Conservation (phyloP, 441 rosid genomes). For the Eutrema salsugineum region DNA sequence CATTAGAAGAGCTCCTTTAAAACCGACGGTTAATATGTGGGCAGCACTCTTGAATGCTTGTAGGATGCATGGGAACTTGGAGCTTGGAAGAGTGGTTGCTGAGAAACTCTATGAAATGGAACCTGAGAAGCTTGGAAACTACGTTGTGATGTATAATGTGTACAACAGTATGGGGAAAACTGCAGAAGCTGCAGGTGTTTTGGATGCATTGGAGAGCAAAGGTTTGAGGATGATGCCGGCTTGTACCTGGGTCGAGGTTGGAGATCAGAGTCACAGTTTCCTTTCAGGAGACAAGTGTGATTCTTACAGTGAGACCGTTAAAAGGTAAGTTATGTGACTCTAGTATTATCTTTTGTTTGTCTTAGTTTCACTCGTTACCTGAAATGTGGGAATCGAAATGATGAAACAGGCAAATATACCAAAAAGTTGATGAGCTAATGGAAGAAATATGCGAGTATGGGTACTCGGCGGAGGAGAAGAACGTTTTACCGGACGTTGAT, state of each 20-base stretch:
- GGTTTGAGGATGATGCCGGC: slow-evolving; percentile 76
- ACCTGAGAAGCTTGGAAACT: slow-evolving; percentile 78
- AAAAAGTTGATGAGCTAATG: slow-evolving; percentile 68
- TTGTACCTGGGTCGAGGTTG: slow-evolving; percentile 80
- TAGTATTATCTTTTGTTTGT: background rate
- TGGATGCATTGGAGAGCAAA: slow-evolving; percentile 67
- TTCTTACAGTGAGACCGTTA: slow-evolving; percentile 26
- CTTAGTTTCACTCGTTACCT: background rate
- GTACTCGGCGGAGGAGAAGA: slow-evolving; percentile 42
- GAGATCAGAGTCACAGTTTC: slow-evolving; percentile 51
- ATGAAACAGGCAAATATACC: slow-evolving; percentile 48
- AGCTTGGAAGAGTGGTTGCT: slow-evolving; percentile 81
- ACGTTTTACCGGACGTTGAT: slow-evolving; percentile 76
- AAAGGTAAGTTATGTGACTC: slow-evolving; percentile 3
- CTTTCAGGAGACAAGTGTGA: slow-evolving; percentile 66
- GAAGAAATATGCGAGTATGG: slow-evolving; percentile 55
- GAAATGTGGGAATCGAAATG: background rate
- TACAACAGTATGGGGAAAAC: slow-evolving; percentile 67
- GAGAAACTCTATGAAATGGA: slow-evolving; percentile 83
- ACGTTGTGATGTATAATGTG: slow-evolving; percentile 73
- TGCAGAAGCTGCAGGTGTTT: slow-evolving; percentile 66
- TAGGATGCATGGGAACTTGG: slow-evolving; percentile 65
- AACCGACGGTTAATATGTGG: slow-evolving; percentile 90
- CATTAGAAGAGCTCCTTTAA: slow-evolving; percentile 56
- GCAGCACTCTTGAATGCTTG: slow-evolving; percentile 86